Conservation (phyloP, 805 yeast genomes). For the Nakazawaea wickerhamii region DNA sequence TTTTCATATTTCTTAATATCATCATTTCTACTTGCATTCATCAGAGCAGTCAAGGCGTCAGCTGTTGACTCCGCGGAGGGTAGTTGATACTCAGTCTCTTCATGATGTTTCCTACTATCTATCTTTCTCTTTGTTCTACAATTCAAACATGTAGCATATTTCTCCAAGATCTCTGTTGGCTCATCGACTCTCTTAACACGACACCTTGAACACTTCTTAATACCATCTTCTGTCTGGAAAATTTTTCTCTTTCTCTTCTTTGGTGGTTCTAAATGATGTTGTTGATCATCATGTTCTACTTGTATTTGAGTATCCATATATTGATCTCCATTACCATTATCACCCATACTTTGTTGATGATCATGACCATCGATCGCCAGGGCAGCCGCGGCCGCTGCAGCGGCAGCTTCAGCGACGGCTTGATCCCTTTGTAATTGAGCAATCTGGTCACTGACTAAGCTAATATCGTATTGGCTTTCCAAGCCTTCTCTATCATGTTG, state of each 20-base stretch:
- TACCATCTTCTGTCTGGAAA: conserved; percentile 15
- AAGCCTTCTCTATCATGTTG: conserved; percentile 7
- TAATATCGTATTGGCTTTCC: conserved; percentile 11
- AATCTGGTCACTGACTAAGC: conserved; percentile 10
- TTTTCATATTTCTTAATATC: no score
- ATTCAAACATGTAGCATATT: conserved; percentile 36
- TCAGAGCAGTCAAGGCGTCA: conserved; percentile 11
- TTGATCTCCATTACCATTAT: conserved; percentile 15
- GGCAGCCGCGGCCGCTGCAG: conserved; percentile 5
- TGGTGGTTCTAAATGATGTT: conserved; percentile 9
- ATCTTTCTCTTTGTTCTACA: conserved; percentile 37
- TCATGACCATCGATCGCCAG: conserved; percentile 2
- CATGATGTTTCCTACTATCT: conserved; percentile 15
- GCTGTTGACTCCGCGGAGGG: conserved; percentile 13
- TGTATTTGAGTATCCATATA: conserved; percentile 15
- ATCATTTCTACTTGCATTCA: conserved; percentile 10
- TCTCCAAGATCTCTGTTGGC: conserved; percentile 25
- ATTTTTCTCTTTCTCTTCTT: not conserved
- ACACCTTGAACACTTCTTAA: conserved; percentile 39
- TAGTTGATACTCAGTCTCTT: conserved; percentile 10
- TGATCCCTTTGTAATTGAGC: conserved; percentile 6
- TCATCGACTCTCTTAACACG: conserved; percentile 34
- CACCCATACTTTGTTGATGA: conserved; percentile 15
- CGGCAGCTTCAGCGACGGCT: not conserved
- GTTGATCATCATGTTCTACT: conserved; percentile 12